A percentile compares a stretch with the other conserved stretches of the same genome.
Conservation (phyloP, 2,329 filamentous ascomycete genomes). For the Apiospora hydei region DNA sequence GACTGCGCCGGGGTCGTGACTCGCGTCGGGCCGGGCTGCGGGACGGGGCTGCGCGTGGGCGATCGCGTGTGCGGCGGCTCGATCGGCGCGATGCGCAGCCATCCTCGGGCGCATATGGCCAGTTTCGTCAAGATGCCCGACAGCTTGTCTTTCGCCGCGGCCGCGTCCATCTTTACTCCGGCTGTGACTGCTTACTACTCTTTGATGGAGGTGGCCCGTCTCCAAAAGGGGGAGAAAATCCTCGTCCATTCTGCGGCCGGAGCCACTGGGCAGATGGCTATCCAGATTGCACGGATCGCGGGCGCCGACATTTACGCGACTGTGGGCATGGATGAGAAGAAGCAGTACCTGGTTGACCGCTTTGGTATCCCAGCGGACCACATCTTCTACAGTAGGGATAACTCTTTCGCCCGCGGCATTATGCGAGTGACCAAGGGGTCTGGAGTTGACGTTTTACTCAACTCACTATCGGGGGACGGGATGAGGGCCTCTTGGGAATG, state of each 20-base stretch:
- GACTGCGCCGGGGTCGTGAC: slow-evolving; percentile 50
- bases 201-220: slow-evolving; percentile 41
- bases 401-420: slow-evolving; percentile 43
- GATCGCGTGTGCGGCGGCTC: slow-evolving; percentile 38
- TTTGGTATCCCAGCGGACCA: slow-evolving; percentile 43
- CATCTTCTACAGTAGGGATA: slow-evolving; percentile 47
- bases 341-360: slow-evolving; percentile 38
- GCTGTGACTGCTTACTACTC: slow-evolving; percentile 51
- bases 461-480: slow-evolving; percentile 48
- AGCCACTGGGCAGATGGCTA: slow-evolving; percentile 49
- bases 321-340: slow-evolving; percentile 44
- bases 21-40: slow-evolving; percentile 42
- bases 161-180: slow-evolving; percentile 44
- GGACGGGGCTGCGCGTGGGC: slow-evolving; percentile 40
- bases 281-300: slow-evolving; percentile 45
- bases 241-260: slow-evolving; percentile 54
- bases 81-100: neutral
- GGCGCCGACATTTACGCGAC: slow-evolving; percentile 52
- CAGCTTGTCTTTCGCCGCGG: slow-evolving; percentile 25
- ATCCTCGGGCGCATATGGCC: neutral
- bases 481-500: too few species aligned
- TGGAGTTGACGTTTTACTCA: slow-evolving; percentile 53
- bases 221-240: slow-evolving; percentile 41
- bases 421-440: slow-evolving; percentile 38
- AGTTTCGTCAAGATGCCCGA: slow-evolving; percentile 13